Evolutionary conservation across 2,329 filamentous ascomycete genomes (phyloP), one percentile per base, ranked within the genome.

Genomic region (Biscogniauxia marginata): DNA sequence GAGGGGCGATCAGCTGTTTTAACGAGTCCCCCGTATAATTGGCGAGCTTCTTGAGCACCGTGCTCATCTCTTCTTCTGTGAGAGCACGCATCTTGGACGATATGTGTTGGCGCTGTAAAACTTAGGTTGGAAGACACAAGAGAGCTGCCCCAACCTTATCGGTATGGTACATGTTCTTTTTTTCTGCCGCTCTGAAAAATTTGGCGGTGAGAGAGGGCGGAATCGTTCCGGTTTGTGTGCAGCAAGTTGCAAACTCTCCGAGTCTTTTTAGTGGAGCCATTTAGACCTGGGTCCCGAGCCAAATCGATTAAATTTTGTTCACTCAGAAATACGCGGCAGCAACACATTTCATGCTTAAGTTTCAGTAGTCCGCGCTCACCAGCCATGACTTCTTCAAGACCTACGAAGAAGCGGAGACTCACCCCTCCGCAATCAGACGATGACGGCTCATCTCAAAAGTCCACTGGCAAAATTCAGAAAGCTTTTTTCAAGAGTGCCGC

Each of bases 11-110:
- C 64, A 97, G 84, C 74, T 91, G 87, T 74, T 92, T 93, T 65
- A 97, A 83, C 18, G 90, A 93, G 67, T 84, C 85, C 64, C 93
- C 92, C 21, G 90, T 95, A 79, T 98, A 99, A 74, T 92, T 90
- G 56, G 95, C 95, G 44, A 99, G 85, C 79, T 98, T 96, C 66
- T 88, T 84, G 75, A 97, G 96, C 67, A 97, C 85, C 1, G 89
- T 90, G 73, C 90, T 85, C 56, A 39, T 39, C 13, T 39, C 30
- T 16, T 39, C 30, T 39, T 46, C 44, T 13, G 44, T 46, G 13
- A 46, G 84, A 52, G 88, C 84, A 54, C 91, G 85, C 91, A 96
- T 96, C 48, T 67, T 84, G 24, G 24, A 24, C 25, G 8, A 47
- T n/a, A n/a, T n/a, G n/a, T n/a, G n/a, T n/a, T n/a, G n/a, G n/a